Base-by-base conservation (phyloP, 495 filamentous ascomycete species). In the Trichoderma asperelloides region DNA sequence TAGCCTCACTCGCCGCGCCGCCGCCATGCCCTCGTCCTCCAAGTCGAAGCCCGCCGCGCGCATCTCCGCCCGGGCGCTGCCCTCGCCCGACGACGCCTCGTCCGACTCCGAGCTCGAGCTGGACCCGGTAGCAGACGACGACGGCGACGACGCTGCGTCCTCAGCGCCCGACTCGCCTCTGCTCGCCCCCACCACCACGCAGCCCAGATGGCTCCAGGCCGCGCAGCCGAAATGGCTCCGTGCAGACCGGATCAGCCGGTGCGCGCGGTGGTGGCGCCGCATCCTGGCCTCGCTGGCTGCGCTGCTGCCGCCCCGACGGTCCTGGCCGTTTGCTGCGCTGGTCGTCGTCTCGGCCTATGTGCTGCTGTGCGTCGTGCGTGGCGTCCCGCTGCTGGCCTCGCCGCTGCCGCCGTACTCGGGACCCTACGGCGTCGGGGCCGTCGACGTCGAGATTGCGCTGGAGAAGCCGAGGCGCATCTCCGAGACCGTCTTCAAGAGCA, bases 331-430 rank as follows among this genome's bases (percentile, higher is more conserved):
- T 64, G 21, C 76, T 28, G 28, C 73, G 27, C 66, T 69, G 28
- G 65, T 69, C 1, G 21, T 70, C 13, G 68, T 68, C 28, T 69
- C 64, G 0, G 21, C 67, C 21, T 79, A 80, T 63, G 49, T 76
- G 27, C n/a, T 76, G 49, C 78, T 77, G 70, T 82, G 77, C 65
- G 72, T 70, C 55, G 16, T 79, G 28, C 74, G 77, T 63, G 77
- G 74, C 11, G 71, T 75, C 30, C 80, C 79, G 23, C 65, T 79
- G 30, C 76, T 84, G 49, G 78, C 80, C 41, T 77, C 72, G 37
- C 73, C 74, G 1, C 73, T 84, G 49, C 82, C 82, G 11, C 28
- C 71, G 45, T 81, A 84, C 68, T 79, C 78, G n/a, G 82, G 82
- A 1, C 74, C 72, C 12, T 82, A 82, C 65, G 68, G 72, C 0